Evolutionary conservation across 192 early-diverging fungal genomes (phyloP).

Genomic region (Lobosporangium transversale): DNA sequence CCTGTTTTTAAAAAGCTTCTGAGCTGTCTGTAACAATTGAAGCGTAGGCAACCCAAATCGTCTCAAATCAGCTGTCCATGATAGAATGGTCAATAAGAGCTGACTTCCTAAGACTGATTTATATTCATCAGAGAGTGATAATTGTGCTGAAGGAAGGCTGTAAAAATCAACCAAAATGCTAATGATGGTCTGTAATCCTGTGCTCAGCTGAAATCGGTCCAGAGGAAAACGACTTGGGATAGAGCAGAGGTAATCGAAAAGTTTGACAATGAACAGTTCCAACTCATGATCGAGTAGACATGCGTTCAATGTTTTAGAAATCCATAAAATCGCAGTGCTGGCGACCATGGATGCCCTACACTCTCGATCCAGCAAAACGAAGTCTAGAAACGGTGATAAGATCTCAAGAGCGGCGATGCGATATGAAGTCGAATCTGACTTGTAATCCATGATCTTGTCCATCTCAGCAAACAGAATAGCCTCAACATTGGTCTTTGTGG

Average conservation of each 20-base stretch:
- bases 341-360: slow-evolving; percentile 17
- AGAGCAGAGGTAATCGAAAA: slow-evolving; percentile 39
- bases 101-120: slow-evolving; percentile 22
- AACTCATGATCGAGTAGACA: slow-evolving; percentile 20
- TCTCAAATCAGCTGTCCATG: slow-evolving; percentile 42
- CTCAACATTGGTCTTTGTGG: slow-evolving; percentile 17
- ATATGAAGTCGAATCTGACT: slow-evolving; percentile 23
- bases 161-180: slow-evolving; percentile 32
- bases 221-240: slow-evolving; percentile 25
- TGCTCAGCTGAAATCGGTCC: slow-evolving; percentile 20
- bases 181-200: slow-evolving; percentile 23
- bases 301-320: slow-evolving; percentile 28
- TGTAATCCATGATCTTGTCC: slow-evolving; percentile 33
- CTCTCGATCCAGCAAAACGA: slow-evolving; percentile 36
- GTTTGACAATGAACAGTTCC: slow-evolving; percentile 13
- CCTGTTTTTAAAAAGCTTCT: slow-evolving; percentile 14
- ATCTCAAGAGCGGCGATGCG: slow-evolving; percentile 25
- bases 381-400: slow-evolving; percentile 37
- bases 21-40: slow-evolving; percentile 15
- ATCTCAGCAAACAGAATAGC: slow-evolving; percentile 22
- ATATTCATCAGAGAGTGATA: slow-evolving; percentile 16
- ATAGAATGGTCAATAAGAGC: slow-evolving; percentile 18
- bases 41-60: slow-evolving; percentile 26
- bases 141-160: slow-evolving; percentile 29
- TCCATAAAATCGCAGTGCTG: slow-evolving; percentile 27